phyloP scores from a whole-genome alignment of 2,329 filamentous ascomycete species.

The Domatiomyces globalis region DNA sequence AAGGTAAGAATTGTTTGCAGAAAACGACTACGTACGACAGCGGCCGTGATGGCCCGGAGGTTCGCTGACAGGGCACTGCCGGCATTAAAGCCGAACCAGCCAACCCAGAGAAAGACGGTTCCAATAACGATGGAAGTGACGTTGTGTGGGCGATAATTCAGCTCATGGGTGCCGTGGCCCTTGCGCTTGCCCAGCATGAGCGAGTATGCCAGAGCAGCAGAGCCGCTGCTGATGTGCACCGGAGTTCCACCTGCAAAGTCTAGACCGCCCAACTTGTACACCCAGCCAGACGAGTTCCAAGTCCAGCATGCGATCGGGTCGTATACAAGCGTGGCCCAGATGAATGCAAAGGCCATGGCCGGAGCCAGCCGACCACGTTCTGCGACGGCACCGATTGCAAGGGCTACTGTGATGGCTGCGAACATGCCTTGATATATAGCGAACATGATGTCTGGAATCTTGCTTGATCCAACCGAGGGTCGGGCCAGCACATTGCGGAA shows the following conservation, averaged over 20 bases:
- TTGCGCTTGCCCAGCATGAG: conserved; percentile 82
- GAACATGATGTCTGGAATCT: conserved; percentile 71
- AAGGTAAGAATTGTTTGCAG: too few species aligned
- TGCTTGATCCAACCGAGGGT: conserved; percentile 58
- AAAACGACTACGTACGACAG: too few species aligned
- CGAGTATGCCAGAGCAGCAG: conserved; percentile 74
- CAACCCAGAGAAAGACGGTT: conserved; percentile 72
- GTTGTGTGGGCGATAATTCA: conserved; percentile 75
- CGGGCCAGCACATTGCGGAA: conserved; percentile 60
- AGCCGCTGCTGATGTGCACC: conserved; percentile 51
- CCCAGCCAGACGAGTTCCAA: conserved; percentile 76
- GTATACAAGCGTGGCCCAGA: conserved; percentile 83
- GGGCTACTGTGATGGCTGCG: conserved; percentile 47
- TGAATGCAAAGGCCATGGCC: conserved; percentile 80
- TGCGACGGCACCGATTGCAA: conserved; percentile 71
- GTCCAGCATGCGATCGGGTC: conserved; percentile 92
- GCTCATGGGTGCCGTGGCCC: conserved; percentile 54
- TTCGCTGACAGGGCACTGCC: conserved; percentile 71
- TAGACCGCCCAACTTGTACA: conserved; percentile 61
- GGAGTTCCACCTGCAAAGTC: conserved; percentile 86
- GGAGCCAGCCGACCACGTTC: conserved; percentile 81
- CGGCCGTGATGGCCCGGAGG: conserved; percentile 50
- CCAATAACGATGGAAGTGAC: conserved; percentile 85
- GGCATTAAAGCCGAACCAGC: conserved; percentile 87
- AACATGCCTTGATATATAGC: conserved; percentile 82